Conservation (phyloP, 495 filamentous ascomycete species). For the Penicillium crystallinum region DNA sequence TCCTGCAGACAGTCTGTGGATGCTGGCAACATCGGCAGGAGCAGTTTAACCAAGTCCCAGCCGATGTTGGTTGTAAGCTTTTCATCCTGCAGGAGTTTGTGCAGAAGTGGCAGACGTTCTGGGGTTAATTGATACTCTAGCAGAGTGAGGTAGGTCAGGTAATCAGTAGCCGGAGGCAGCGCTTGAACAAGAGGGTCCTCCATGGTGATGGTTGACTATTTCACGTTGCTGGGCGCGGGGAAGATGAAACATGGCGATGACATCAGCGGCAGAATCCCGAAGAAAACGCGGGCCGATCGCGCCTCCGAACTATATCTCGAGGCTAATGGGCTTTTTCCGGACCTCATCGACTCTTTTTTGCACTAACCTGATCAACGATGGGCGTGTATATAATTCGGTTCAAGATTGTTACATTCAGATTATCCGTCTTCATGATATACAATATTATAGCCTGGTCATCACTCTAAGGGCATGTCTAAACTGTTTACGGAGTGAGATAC, state of each 20-base stretch:
- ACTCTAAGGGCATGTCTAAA: no score
- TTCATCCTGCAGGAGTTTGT: slow-evolving; percentile 76
- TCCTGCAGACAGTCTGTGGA: slow-evolving; percentile 70
- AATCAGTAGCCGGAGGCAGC: slow-evolving; percentile 69
- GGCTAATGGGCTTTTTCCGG: not conserved
- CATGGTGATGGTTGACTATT: slow-evolving; percentile 17
- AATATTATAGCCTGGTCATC: no score
- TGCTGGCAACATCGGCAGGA: slow-evolving; percentile 69
- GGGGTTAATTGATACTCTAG: slow-evolving; percentile 77
- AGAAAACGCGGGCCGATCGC: slow-evolving; percentile 3
- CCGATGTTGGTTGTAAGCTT: slow-evolving; percentile 85
- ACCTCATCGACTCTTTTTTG: no score
- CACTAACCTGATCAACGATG: no score
- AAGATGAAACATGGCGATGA: slow-evolving; percentile 7
- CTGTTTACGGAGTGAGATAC: no score
- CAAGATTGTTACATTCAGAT: no score
- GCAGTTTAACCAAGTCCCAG: slow-evolving; percentile 88
- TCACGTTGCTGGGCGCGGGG: slow-evolving; percentile 8
- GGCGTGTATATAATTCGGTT: no score
- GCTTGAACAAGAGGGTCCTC: slow-evolving; percentile 44
- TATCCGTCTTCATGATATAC: no score
- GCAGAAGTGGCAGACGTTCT: slow-evolving; percentile 70
- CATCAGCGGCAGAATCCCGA: slow-evolving; percentile 6
- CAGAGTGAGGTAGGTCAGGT: slow-evolving; percentile 82
- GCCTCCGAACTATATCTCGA: not conserved